These are phyloP conservation scores for Solanum bukasovii DNA, from an alignment of 257 asterid species.

Conservation along the genomic window DNA sequence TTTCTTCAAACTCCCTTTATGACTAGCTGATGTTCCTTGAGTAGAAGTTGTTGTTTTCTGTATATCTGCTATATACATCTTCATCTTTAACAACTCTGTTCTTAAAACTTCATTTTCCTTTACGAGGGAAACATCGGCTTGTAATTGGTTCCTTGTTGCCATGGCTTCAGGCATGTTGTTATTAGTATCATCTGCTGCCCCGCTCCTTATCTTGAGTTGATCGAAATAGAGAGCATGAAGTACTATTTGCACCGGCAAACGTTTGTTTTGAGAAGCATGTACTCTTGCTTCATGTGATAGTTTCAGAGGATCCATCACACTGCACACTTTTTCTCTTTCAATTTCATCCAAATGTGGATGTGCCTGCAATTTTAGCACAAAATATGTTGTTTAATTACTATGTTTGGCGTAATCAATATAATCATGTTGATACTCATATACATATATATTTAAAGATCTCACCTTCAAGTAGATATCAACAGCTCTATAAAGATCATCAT, in stretches of 20 bases:
- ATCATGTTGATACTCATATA: background rate
- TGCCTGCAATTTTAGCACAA: conserved; percentile 29
- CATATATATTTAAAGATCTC: background rate
- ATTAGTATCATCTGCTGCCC: conserved; percentile 22
- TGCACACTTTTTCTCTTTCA: conserved; percentile 85
- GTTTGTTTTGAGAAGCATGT: conserved; percentile 93
- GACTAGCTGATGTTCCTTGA: conserved; percentile 27
- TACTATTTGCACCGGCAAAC: conserved; percentile 86
- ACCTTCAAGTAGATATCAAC: conserved; percentile 88
- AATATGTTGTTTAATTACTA: background rate
- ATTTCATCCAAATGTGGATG: conserved; percentile 86
- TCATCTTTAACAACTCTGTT: conserved; percentile 78
- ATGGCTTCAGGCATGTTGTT: conserved; percentile 26
- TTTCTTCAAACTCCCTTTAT: conserved; percentile 27
- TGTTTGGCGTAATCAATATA: background rate
- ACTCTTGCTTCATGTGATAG: conserved; percentile 85
- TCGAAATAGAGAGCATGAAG: conserved; percentile 87
- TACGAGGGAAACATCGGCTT: conserved; percentile 56
- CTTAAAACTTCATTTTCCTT: conserved; percentile 80
- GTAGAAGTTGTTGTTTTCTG: conserved; percentile 16
- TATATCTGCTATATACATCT: conserved; percentile 62
- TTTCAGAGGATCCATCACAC: conserved; percentile 85
- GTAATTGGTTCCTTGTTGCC: conserved; percentile 47
- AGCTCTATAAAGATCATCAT: conserved; percentile 91
- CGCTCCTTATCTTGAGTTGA: conserved; percentile 72